Conservation (phyloP, 2,329 filamentous ascomycete genomes). For the Penicillium decumbens region DNA sequence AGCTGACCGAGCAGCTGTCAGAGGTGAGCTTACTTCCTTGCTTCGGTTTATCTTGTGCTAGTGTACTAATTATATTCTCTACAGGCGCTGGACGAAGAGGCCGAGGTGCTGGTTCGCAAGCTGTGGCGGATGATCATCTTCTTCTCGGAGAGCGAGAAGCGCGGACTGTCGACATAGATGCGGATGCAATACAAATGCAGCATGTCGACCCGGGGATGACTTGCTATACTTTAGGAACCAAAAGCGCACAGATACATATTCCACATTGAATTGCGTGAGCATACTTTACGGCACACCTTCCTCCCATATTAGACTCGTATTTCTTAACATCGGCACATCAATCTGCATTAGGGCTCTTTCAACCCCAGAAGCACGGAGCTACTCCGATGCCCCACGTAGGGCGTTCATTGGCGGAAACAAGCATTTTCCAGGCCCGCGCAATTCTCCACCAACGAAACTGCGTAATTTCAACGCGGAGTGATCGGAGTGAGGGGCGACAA, state of each 20-base stretch:
- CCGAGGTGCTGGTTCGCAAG: constrained; percentile 89
- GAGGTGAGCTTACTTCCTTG: constrained; percentile 55
- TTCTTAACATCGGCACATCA: no score
- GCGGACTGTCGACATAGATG: constrained; percentile 66
- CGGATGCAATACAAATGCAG: neutral
- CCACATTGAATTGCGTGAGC: neutral
- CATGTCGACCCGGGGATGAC: neutral
- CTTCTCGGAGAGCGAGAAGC: constrained; percentile 90
- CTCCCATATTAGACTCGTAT: neutral
- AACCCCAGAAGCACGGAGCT: constrained; percentile 18
- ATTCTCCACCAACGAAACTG: constrained; percentile 24
- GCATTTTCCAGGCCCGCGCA: constrained; percentile 8
- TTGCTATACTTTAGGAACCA: neutral
- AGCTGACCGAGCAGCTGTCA: constrained; percentile 77
- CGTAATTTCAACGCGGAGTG: neutral
- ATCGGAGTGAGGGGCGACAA: constrained; percentile 15
- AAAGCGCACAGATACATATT: neutral
- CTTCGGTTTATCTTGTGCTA: neutral
- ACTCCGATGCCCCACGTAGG: constrained; percentile 8
- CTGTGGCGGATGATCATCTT: constrained; percentile 98
- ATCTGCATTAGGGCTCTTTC: neutral
- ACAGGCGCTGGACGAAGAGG: constrained; percentile 87
- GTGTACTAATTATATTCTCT: constrained; percentile 31
- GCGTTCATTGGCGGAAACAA: constrained; percentile 25
- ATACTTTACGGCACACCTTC: neutral